phyloP scores from a whole-genome alignment of 2,329 filamentous ascomycete genomes.

The Sphaceloma murrayae region DNA sequence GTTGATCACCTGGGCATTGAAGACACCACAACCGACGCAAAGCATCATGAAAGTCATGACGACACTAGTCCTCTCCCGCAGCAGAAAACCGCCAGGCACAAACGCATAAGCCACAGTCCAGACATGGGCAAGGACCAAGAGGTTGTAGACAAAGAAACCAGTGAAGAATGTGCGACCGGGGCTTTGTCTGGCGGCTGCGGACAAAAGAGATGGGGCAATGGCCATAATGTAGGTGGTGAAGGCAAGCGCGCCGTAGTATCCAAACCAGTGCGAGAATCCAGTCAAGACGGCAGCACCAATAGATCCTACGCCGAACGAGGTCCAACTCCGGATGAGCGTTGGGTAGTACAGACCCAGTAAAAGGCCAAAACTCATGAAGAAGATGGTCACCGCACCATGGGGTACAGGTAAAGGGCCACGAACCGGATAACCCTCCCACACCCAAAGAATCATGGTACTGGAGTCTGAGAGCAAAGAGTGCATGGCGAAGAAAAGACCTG shows the following conservation, averaged over 20 bases:
- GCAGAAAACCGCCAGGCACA: conserved; percentile 83
- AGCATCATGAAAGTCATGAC: conserved; percentile 83
- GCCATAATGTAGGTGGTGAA: conserved; percentile 75
- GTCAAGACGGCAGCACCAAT: conserved; percentile 72
- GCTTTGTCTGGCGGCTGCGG: conserved; percentile 63
- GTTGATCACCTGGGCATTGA: conserved; percentile 50
- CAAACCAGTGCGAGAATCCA: conserved; percentile 69
- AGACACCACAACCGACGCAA: conserved; percentile 73
- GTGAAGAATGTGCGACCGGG: conserved; percentile 76
- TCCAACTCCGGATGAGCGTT: conserved; percentile 64
- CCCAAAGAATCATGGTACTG: conserved; percentile 98
- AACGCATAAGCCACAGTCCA: conserved; percentile 99
- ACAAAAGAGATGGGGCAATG: conserved; percentile 63
- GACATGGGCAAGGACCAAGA: conserved; percentile 92
- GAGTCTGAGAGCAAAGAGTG: conserved; percentile 93
- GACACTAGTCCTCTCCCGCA: conserved; percentile 93
- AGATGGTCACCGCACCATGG: conserved; percentile 79
- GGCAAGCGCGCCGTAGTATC: conserved; percentile 73
- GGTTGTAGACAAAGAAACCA: conserved; percentile 84
- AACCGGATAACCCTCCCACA: conserved; percentile 92
- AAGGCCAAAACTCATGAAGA: conserved; percentile 76
- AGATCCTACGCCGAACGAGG: conserved; percentile 66
- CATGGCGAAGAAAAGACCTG: conserved; percentile 75
- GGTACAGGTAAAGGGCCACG: conserved; percentile 78
- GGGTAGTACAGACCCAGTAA: conserved; percentile 66